phyloP scores from a whole-genome alignment of 176 grass and related monocot species.

The Alloteropsis semialata region DNA sequence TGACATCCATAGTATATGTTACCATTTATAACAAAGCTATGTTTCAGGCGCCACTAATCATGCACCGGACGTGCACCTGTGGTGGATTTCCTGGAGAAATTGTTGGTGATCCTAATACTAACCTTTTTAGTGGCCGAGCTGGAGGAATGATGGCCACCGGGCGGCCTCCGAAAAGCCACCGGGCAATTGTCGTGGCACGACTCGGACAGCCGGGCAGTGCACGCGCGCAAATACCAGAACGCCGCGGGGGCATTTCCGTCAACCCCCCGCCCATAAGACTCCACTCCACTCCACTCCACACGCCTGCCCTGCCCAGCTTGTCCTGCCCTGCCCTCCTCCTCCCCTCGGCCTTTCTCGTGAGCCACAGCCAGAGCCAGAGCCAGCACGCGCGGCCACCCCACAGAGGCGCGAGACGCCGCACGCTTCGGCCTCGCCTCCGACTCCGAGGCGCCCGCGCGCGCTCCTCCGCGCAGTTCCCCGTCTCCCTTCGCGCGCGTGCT shows the following conservation, averaged over 20 bases:
- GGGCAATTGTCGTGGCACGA: neutral
- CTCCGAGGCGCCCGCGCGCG: constrained; percentile 28
- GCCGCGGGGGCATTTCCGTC: constrained; percentile 27
- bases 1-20: neutral
- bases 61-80: neutral
- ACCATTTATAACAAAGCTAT: neutral
- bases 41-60: neutral
- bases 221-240: constrained; percentile 11
- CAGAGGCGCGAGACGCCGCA: neutral
- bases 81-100: neutral
- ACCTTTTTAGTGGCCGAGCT: neutral
- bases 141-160: neutral
- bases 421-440: neutral
- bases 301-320: neutral
- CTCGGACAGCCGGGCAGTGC: neutral
- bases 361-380: too few relatives aligned
- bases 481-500: neutral
- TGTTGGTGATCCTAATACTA: neutral
- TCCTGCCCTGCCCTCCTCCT: too few relatives aligned
- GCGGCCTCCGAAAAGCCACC: neutral
- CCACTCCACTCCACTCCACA: neutral
- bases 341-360: neutral
- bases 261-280: constrained; percentile 4
- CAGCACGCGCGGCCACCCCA: neutral
- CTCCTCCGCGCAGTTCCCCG: neutral